These are phyloP conservation scores for Lasiodiplodia theobromae DNA, from an alignment of 2,329 filamentous ascomycete species.

Conservation along the genomic window DNA sequence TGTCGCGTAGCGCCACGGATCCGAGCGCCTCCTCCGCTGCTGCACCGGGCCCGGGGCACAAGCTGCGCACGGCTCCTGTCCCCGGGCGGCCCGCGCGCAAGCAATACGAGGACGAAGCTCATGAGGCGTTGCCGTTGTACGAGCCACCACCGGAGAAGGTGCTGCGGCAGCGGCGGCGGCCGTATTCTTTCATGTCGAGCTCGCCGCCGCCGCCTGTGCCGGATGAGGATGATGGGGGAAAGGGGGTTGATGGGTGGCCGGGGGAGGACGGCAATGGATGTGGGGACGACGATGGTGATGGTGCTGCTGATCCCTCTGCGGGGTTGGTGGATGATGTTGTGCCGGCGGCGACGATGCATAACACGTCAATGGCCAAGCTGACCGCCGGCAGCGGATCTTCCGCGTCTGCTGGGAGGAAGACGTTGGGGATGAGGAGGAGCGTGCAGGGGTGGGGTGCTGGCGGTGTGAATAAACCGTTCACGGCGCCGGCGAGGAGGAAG, in stretches of 20 bases:
- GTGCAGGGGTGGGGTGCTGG: slow-evolving; percentile 58
- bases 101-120: not conserved
- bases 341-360: slow-evolving; percentile 45
- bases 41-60: not conserved
- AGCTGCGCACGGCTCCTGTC: slow-evolving; percentile 22
- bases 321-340: slow-evolving; percentile 40
- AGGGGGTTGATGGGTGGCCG: slow-evolving; percentile 32
- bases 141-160: too few relatives aligned
- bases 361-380: slow-evolving; percentile 47
- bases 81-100: slow-evolving; percentile 11
- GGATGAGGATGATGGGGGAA: not conserved
- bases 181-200: slow-evolving; percentile 16
- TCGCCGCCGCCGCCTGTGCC: slow-evolving; percentile 12
- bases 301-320: slow-evolving; percentile 28
- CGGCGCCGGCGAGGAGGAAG: slow-evolving; percentile 14
- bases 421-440: slow-evolving; percentile 58
- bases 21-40: not conserved
- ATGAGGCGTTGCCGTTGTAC: not conserved
- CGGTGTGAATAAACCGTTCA: slow-evolving; percentile 26
- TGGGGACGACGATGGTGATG: not conserved
- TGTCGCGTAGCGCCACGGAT: not conserved
- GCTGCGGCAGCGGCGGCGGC: too few relatives aligned
- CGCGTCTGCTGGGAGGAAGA: slow-evolving; percentile 44
- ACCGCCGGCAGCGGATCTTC: slow-evolving; percentile 28
- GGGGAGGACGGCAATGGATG: not conserved